These are phyloP conservation scores for Cladosporium sp. DNA, from an alignment of 2,329 filamentous ascomycete genomes.

Conservation along the genomic window DNA sequence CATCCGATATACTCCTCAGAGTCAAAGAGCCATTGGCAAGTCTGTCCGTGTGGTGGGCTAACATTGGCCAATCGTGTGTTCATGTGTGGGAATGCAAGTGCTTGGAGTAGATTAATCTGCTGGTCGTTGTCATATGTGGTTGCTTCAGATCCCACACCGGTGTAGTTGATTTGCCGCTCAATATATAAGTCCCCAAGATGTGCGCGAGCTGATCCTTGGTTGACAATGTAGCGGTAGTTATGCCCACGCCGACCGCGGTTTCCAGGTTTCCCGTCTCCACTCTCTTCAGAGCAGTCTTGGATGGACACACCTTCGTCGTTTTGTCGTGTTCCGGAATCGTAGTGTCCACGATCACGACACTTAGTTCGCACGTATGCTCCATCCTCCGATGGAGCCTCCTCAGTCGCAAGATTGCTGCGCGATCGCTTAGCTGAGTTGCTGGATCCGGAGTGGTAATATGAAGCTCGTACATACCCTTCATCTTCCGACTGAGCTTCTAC, in stretches of 20 bases:
- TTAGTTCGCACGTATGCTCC: too few relatives aligned
- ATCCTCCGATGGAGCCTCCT: too few relatives aligned
- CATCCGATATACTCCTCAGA: neutral
- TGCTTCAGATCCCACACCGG: neutral
- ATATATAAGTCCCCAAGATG: neutral
- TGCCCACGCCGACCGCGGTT: neutral
- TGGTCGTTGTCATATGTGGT: neutral
- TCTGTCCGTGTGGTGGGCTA: neutral
- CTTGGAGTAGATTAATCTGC: neutral
- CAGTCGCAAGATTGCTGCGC: too few relatives aligned
- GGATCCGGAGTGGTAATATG: too few relatives aligned
- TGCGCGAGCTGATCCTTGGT: neutral
- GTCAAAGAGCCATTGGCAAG: constrained; percentile 4
- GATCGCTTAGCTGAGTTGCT: too few relatives aligned
- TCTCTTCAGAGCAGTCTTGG: too few relatives aligned
- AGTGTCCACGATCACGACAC: too few relatives aligned
- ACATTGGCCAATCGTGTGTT: neutral
- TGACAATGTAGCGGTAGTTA: neutral
- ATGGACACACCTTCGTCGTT: too few relatives aligned
- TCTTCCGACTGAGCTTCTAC: too few relatives aligned
- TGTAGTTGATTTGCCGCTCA: neutral
- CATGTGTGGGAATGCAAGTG: neutral
- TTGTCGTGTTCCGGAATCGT: too few relatives aligned
- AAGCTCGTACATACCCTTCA: too few relatives aligned
- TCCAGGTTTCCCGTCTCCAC: neutral